These are phyloP conservation scores for Pichia sp. DNA, from an alignment of 1,139 yeast genomes.

Conservation along the genomic window DNA sequence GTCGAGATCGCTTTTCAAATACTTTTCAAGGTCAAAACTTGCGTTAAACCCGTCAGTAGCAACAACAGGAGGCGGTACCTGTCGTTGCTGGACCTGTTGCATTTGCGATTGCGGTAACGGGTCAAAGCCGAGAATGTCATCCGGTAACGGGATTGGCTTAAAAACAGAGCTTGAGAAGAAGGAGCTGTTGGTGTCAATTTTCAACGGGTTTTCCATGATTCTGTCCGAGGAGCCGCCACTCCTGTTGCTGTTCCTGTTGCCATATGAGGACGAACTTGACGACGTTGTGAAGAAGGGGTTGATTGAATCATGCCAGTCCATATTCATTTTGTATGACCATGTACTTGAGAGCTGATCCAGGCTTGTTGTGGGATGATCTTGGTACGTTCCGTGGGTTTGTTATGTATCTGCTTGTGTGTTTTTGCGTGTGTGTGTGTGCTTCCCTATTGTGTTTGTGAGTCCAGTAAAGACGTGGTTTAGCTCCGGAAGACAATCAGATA, in stretches of 20 bases:
- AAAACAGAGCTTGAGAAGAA: slow-evolving; percentile 16
- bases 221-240: neutral
- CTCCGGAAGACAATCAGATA: too few species aligned
- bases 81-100: neutral
- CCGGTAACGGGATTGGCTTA: slow-evolving; percentile 39
- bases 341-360: neutral
- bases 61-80: too few species aligned
- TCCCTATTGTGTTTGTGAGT: neutral
- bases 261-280: neutral
- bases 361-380: neutral
- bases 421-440: neutral
- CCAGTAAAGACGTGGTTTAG: too few species aligned
- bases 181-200: slow-evolving; percentile 3
- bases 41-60: neutral
- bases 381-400: neutral
- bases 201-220: slow-evolving; percentile 8
- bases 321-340: slow-evolving; percentile 5
- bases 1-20: slow-evolving; percentile 11
- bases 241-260: neutral
- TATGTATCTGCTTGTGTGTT: neutral
- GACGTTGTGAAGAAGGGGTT: slow-evolving; percentile 11
- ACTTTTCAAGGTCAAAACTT: slow-evolving; percentile 15
- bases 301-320: slow-evolving; percentile 14
- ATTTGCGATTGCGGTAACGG: slow-evolving; percentile 3
- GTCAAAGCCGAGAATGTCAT: slow-evolving; percentile 33